Evolutionary conservation across 306 rosid species (phyloP), one percentile per base, ranked within the genome.

Genomic region (Lablab purpureus): DNA sequence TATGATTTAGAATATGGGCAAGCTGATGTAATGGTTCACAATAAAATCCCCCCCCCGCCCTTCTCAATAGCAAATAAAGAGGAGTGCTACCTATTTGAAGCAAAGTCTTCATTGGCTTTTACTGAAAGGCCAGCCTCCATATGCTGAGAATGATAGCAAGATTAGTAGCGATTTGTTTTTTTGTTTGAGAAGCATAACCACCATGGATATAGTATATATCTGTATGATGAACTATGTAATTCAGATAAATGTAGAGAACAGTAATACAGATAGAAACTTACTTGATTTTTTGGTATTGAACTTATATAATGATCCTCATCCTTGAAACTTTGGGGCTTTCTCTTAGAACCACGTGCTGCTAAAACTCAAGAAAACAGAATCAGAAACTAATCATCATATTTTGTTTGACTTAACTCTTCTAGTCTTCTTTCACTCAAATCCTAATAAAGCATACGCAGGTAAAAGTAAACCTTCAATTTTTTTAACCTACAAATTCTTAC

Each of bases 231-330:
- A 66, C 72, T 52, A 27, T 10, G 43, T 62, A 69, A 67, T 76
- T 77, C 50, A 60, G 79, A 68, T 62, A 64, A 46, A 82, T 64
- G 60, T 37, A 30, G 40, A 84, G 22, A 78, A 75, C 1, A 71
- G 23, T 60, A 19, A 62, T 28, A 45, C 27, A 66, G 21, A 78
- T 74, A 70, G 62, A 28, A 70, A 74, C 92, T 49, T 85, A 91
- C 99, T 37, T 79, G 97, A 85, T 91, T 94, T 75, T 90, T 82
- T 43, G 97, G 99, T 64, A 94, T 80, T 14, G 99, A 89, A 82
- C 93, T 94, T 83, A 94, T 94, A 74, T 68, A 92, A 87, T 75
- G 80, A 72, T 94, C 97, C 73, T 91, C 97, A 67, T 94, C 99
- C 89, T 86, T 88, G 88, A 89, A 94, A 77, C 77, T 85, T 43